phyloP scores from a whole-genome alignment of 129 eudicot species.

The Oenanthe sinensis region DNA sequence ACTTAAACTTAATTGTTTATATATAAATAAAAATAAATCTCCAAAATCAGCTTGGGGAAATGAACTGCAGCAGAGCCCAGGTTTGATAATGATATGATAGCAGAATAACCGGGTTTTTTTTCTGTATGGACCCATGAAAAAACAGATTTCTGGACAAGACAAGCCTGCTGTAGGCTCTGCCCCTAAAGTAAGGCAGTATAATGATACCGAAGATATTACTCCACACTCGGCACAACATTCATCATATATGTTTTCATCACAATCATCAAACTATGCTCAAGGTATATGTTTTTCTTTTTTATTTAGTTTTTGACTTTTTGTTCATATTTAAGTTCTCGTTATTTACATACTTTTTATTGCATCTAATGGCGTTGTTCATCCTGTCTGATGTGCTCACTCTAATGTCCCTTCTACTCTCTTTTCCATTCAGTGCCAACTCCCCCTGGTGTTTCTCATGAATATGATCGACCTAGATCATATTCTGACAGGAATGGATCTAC shows the following conservation, averaged over 20 bases:
- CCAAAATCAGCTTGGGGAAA: neutral
- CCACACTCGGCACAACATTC: conserved; percentile 25
- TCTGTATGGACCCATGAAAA: conserved; percentile 11
- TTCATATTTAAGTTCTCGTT: too few relatives aligned
- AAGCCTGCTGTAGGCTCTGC: neutral
- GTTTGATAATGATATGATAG: neutral
- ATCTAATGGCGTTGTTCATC: neutral
- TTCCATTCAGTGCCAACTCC: conserved; percentile 39
- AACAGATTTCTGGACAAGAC: conserved; percentile 82
- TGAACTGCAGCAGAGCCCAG: neutral
- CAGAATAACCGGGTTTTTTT: too few relatives aligned
- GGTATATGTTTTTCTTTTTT: conserved; percentile 24
- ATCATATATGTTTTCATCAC: conserved; percentile 22
- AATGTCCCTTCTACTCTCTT: neutral
- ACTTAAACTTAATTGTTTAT: neutral
- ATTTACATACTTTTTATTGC: neutral
- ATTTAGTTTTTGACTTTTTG: neutral
- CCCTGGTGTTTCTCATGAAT: conserved; percentile 3
- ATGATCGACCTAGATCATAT: conserved; percentile 47
- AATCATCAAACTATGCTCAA: conserved; percentile 26
- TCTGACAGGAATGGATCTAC: conserved; percentile 47
- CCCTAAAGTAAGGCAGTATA: conserved; percentile 7
- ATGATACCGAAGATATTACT: conserved; percentile 32
- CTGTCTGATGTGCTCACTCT: neutral
- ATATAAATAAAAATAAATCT: too few relatives aligned